Conservation (phyloP, 768 basidiomycete genomes). For the Naganishia vaughanmartiniae region DNA sequence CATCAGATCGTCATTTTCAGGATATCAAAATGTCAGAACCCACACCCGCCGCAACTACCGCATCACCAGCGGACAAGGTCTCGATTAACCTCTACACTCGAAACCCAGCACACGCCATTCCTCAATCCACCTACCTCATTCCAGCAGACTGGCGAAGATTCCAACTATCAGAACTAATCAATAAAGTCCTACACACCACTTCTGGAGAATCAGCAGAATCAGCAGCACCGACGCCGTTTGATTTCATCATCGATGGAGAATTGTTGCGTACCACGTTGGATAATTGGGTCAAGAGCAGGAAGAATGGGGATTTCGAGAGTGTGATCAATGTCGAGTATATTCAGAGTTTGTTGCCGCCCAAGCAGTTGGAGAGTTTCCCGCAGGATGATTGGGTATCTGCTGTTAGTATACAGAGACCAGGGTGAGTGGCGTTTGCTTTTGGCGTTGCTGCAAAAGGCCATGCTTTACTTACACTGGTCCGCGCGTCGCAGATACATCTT, state of each 20-base stretch:
- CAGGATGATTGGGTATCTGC: conserved; percentile 93
- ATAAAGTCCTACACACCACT: conserved; percentile 77
- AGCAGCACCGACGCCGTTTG: conserved; percentile 74
- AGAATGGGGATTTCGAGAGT: conserved; percentile 48
- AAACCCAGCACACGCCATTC: conserved; percentile 69
- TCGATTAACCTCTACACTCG: conserved; percentile 64
- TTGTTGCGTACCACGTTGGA: conserved; percentile 68
- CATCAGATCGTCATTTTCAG: too few species aligned
- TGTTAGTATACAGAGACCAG: conserved; percentile 45
- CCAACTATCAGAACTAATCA: conserved; percentile 93
- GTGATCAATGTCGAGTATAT: conserved; percentile 90
- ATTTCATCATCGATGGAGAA: conserved; percentile 83
- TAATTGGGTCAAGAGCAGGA: conserved; percentile 61
- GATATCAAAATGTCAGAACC: background rate
- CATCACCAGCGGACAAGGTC: conserved; percentile 23
- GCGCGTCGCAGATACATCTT: conserved; percentile 40
- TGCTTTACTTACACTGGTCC: background rate
- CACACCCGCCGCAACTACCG: conserved; percentile 32
- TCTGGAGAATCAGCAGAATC: conserved; percentile 34
- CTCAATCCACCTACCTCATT: conserved; percentile 86
- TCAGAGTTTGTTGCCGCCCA: conserved; percentile 80
- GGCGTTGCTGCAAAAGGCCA: background rate
- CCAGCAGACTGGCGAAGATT: conserved; percentile 88
- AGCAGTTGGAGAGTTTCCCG: conserved; percentile 71
- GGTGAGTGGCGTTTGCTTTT: conserved; percentile 38